Evolutionary conservation across 192 early-diverging fungal genomes (phyloP), one percentile per base, ranked within the genome.

Genomic region (Cetraspora pellucida): DNA sequence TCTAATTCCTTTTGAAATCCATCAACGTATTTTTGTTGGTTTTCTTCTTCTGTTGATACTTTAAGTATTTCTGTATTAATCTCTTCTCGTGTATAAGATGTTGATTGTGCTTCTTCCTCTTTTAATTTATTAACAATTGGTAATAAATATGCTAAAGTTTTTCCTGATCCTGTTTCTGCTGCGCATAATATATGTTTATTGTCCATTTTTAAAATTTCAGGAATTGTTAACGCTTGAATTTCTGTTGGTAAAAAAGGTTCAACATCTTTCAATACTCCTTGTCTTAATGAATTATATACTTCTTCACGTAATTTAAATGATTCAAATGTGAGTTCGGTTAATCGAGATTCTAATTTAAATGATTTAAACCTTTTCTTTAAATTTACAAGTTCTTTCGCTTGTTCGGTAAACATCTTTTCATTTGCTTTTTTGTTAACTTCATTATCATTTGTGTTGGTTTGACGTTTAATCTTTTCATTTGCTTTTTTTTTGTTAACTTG

Each of bases 111-210:
- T 72, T 92, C 91, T 47, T 92, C 83, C 3, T 63, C 43, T 82
- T 94, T 95, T 21, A 97, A 82, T 52, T 87, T 84, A 28, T 94
- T 87, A 9, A 98, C 84, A 0, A 93, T 81, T 0, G 96, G 96
- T 23, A 92, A 54, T 43, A 96, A 85, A 73, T 96, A 98, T 0
- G 95, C 94, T 11, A 95, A 78, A 0, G 97, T 97, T 81, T 99
- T 99, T 9, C 96, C 96, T 1, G 91, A 90, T 31, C 97, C 97
- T 0, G 95, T 97, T 81, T 97, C 95, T 1, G 94, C 95, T 6
- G 94, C 93, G 72, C 91, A 83, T 25, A 96, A 84, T 55, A 94
- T 85, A 73, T 89, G 86, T 58, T 80, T 78, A 74, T 76, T 69
- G 45, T 59, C 47, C 17, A 58, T 37, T 59, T 82, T 74, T 7